Conservation (phyloP, 192 early-diverging fungal species). For the Borealophlyctis nickersoniae region DNA sequence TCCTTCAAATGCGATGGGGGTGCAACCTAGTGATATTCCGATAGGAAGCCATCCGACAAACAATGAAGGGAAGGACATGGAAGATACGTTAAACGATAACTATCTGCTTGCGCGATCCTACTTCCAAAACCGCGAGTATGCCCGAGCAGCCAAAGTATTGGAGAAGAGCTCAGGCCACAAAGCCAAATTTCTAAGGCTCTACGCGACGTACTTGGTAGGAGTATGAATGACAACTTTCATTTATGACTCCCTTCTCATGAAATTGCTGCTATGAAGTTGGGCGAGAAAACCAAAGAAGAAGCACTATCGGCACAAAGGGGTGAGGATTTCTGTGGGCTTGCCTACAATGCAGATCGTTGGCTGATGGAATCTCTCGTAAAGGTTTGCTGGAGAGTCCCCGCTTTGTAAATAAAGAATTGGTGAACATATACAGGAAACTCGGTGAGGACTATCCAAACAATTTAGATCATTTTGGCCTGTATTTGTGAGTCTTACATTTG, state of each 20-base stretch:
- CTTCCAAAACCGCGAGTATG: slow-evolving; percentile 38
- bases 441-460: slow-evolving; percentile 25
- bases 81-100: no score
- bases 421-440: neutral
- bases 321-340: neutral
- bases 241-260: neutral
- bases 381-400: neutral
- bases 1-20: no score
- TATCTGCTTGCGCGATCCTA: slow-evolving; percentile 33
- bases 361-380: slow-evolving; percentile 2
- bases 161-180: slow-evolving; percentile 32
- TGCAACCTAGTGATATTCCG: no score
- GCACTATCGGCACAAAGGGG: neutral
- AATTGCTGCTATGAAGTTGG: neutral
- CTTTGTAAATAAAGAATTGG: neutral
- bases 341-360: neutral
- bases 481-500: slow-evolving; percentile 28
- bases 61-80: no score
- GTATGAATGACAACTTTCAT: slow-evolving; percentile 1
- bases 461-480: slow-evolving; percentile 72
- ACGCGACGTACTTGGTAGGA: slow-evolving; percentile 72
- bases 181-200: slow-evolving; percentile 73
- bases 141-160: slow-evolving; percentile 29
- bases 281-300: neutral
- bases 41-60: no score